Evolutionary conservation across 768 basidiomycete species (phyloP).

Genomic region (Pleurotus giganteus): DNA sequence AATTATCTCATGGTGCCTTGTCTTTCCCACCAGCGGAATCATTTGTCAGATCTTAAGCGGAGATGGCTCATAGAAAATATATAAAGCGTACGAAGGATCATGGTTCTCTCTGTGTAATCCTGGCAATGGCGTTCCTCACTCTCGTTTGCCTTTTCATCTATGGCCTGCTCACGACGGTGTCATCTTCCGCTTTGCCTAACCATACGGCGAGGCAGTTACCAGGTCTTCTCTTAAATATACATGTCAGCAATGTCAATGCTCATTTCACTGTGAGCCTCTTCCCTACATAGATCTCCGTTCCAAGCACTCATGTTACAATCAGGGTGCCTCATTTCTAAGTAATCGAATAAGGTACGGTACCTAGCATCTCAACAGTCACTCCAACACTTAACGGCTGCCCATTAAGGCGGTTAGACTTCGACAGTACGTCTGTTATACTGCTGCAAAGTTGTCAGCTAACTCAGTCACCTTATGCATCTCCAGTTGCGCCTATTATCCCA

Average conservation of each 20-base stretch:
- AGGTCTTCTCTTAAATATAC: background rate
- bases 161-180: background rate
- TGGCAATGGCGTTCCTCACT: background rate
- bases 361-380: background rate
- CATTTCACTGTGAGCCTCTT: conserved; percentile 5
- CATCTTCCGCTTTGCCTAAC: background rate
- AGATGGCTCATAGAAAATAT: no score
- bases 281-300: background rate
- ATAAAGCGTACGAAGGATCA: no score
- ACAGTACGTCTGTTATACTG: background rate
- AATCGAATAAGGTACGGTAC: background rate
- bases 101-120: no score
- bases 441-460: background rate
- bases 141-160: background rate
- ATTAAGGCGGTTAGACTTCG: background rate
- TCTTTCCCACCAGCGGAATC: no score
- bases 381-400: background rate
- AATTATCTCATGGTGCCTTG: no score
- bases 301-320: background rate
- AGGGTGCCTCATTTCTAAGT: conserved; percentile 1
- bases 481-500: background rate
- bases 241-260: background rate
- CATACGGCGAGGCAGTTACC: background rate
- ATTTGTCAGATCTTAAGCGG: no score
- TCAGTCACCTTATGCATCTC: background rate